Conservation (phyloP, 2,329 filamentous ascomycete species). For the Periglandula ipomoeae region DNA sequence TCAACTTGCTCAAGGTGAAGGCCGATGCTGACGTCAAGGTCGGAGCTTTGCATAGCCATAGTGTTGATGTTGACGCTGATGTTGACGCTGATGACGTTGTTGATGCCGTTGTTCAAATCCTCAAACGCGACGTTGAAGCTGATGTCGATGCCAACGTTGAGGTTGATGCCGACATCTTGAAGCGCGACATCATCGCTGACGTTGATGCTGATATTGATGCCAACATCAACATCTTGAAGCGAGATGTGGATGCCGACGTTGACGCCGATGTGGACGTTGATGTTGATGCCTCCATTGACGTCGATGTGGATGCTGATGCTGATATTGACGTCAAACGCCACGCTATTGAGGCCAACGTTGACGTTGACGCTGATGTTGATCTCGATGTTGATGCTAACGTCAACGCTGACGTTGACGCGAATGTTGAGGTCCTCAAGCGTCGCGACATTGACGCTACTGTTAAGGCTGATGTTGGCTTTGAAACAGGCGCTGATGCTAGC, state of each 20-base stretch:
- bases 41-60: neutral
- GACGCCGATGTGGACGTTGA: neutral
- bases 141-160: neutral
- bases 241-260: neutral
- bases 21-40: neutral
- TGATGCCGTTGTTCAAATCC: neutral
- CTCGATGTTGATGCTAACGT: too few relatives aligned
- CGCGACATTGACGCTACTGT: neutral
- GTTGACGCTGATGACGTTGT: neutral
- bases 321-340: neutral
- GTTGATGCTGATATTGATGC: neutral
- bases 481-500: neutral
- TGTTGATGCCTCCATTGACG: too few relatives aligned
- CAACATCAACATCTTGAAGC: neutral
- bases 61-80: neutral
- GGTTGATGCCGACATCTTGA: too few relatives aligned
- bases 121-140: neutral
- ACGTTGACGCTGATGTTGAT: neutral
- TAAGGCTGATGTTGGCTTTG: neutral
- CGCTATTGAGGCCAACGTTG: neutral
- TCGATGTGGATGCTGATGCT: neutral
- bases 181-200: neutral
- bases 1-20: neutral
- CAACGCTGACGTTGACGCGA: neutral
- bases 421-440: neutral